phyloP scores from a whole-genome alignment of 2,329 filamentous ascomycete species.

The Stagonosporopsis tanaceti region DNA sequence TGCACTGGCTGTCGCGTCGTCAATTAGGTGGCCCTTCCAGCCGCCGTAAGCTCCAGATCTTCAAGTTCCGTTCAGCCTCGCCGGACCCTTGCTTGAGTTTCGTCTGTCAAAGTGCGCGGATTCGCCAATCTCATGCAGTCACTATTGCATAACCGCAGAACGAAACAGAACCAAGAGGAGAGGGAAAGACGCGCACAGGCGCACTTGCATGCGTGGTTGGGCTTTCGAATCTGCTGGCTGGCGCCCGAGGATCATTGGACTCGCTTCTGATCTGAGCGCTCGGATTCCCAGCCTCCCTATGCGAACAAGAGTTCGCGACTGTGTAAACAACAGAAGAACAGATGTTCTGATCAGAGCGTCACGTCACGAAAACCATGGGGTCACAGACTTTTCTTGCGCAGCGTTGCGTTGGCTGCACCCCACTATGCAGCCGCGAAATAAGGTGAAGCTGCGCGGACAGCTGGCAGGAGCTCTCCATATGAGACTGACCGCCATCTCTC shows the following conservation, averaged over 20 bases:
- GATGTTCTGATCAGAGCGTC: constrained; percentile 9
- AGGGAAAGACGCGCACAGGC: constrained; percentile 25
- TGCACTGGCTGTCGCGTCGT: constrained; percentile 8
- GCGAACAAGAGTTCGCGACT: constrained; percentile 19
- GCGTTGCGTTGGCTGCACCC: constrained; percentile 17
- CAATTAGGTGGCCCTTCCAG: constrained; percentile 4
- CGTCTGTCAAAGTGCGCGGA: constrained; percentile 11
- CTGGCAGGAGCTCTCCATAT: constrained; percentile 20
- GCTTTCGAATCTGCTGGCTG: constrained; percentile 32
- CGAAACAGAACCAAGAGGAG: constrained; percentile 20
- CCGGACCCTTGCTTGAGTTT: constrained; percentile 4
- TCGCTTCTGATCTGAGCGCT: constrained; percentile 22
- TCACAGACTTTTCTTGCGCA: constrained; percentile 8
- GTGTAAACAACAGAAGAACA: constrained; percentile 8
- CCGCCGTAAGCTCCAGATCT: constrained; percentile 10
- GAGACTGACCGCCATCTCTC: constrained; percentile 23
- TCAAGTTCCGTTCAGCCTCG: constrained; percentile 1
- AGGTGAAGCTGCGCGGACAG: constrained; percentile 22
- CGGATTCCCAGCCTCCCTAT: constrained; percentile 20
- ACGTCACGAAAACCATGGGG: constrained; percentile 1
- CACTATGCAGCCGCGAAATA: constrained; percentile 12
- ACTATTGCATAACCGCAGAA: constrained; percentile 15
- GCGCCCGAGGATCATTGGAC: constrained; percentile 35
- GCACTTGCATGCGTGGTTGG: constrained; percentile 38
- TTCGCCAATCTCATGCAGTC: constrained; percentile 17